Evolutionary conservation across 208 protist genomes (phyloP).

Genomic region (Acanthamoeba comandoni): DNA sequence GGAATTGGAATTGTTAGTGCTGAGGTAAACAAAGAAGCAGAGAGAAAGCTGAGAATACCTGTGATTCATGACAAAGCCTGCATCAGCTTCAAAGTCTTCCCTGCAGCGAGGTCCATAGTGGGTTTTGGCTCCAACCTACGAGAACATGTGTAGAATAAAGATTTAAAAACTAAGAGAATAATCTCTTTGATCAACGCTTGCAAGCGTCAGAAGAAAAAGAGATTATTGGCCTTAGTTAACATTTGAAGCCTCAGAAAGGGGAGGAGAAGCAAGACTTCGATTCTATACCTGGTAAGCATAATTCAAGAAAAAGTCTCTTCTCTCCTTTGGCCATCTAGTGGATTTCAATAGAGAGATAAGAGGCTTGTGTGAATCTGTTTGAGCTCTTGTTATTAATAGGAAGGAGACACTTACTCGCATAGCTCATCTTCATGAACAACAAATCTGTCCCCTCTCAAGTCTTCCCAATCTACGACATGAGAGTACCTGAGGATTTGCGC

Average conservation of each 20-base stretch:
- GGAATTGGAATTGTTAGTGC: not conserved
- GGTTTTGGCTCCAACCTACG: conserved; percentile 61
- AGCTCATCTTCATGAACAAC: conserved; percentile 64
- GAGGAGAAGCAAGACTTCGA: not conserved
- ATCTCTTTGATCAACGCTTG: conserved; percentile 21
- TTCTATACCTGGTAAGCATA: conserved; percentile 67
- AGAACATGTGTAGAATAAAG: not conserved
- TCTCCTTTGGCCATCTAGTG: conserved; percentile 5
- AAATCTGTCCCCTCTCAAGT: conserved; percentile 33
- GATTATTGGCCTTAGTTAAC: not conserved
- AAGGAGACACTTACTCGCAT: conserved; percentile 7
- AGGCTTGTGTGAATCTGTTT: not conserved
- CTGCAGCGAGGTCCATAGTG: conserved; percentile 57
- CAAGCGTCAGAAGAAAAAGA: not conserved
- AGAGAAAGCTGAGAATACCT: not conserved
- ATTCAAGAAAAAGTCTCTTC: conserved; percentile 50
- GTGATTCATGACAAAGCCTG: conserved; percentile 71
- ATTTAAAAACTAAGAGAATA: conserved; percentile 32
- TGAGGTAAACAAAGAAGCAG: not conserved
- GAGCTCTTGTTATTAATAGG: not conserved
- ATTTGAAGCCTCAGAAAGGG: not conserved
- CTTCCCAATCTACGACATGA: conserved; percentile 38
- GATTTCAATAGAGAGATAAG: not conserved
- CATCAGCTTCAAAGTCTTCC: conserved; percentile 70
- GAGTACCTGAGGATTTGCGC: not conserved